Percentiles rank a stretch among this genome's conserved stretches.
Conservation (phyloP, 306 rosid genomes). For the Casuarina equisetifolia region DNA sequence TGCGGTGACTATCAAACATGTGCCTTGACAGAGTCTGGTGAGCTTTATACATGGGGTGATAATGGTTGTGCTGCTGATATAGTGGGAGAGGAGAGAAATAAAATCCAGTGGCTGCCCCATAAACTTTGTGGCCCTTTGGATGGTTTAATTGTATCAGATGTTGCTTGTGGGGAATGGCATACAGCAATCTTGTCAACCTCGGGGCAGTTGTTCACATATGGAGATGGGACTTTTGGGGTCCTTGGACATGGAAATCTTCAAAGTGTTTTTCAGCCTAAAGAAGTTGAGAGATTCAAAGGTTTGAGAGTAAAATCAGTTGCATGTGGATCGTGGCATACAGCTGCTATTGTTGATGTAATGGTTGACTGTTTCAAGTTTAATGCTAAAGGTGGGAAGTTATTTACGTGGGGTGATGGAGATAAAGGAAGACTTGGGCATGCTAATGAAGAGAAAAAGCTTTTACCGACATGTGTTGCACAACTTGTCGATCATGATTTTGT, state of each 20-base stretch:
- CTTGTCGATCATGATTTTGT: conserved; percentile 75
- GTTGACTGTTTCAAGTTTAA: conserved; percentile 46
- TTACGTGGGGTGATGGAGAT: conserved; percentile 94
- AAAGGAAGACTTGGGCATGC: conserved; percentile 71
- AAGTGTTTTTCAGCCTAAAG: conserved; percentile 62
- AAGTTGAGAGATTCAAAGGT: conserved; percentile 70
- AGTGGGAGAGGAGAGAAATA: conserved; percentile 35
- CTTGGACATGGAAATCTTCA: conserved; percentile 74
- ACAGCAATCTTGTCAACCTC: conserved; percentile 65
- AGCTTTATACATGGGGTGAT: conserved; percentile 78
- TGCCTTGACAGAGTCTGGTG: conserved; percentile 67
- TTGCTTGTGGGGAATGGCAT: conserved; percentile 95
- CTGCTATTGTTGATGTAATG: conserved; percentile 66
- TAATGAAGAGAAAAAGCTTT: conserved; percentile 54
- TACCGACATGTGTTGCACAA: conserved; percentile 71
- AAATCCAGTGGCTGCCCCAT: conserved; percentile 66
- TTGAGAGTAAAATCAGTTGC: conserved; percentile 68
- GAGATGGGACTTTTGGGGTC: conserved; percentile 89
- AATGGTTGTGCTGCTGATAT: conserved; percentile 44
- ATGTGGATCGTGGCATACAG: conserved; percentile 91
- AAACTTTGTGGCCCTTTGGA: conserved; percentile 61
- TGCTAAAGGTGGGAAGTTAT: conserved; percentile 58
- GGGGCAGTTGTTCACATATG: conserved; percentile 68
- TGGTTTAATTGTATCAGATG: conserved; percentile 44
- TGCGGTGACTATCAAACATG: conserved; percentile 87